Base-by-base conservation (phyloP, 2,329 filamentous ascomycete genomes). In the Epicoccum nigrum region DNA sequence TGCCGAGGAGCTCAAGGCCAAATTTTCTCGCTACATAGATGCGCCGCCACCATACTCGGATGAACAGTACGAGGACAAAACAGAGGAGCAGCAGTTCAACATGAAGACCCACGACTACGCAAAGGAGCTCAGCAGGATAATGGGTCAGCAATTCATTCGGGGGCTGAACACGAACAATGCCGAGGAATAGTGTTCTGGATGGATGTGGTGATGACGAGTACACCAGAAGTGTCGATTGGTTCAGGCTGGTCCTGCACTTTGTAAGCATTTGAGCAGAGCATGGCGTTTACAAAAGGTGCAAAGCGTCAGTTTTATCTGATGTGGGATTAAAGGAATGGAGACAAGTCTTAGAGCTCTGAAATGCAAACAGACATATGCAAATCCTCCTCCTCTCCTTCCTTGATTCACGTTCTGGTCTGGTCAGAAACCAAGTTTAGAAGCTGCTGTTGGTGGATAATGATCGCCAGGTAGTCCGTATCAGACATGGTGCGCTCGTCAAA, bases 71-170 rank as follows among this genome's bases (percentile, higher is more conserved):
- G 58, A 61, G 45, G 55, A 62, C 12, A 66, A 64, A 56, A 61
- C 51, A 13, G 59, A 59, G 20, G 59, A 67, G n/a, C 54, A 65
- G 34, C 49, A 53, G 33, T 42, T 51, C 2, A 58, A 35, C 25
- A 67, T 67, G 62, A 45, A 60, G 5, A 61, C 58, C 47, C 46
- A 43, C 12, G 64, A 67, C 25, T 68, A 68, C 23, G 59, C 65
- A 4, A 64, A 62, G 41, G 62, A 67, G 53, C 45, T 68, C 2
- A 63, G 62, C 23, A 58, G 63, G 43, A 58, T 63, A 45, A 67
- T 68, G 65, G 62, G 63, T 11, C 50, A 48, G 16, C 65, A 68
- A 50, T 41, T 68, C 12, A 59, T 63, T 1, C 51, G 32, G 37
- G 62, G 60, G 0, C 20, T 68, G 40, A 67, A 55, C 54, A 54